Evolutionary conservation across 176 grass and related monocot species (phyloP).

Genomic region (Chrysopogon serrulatus): DNA sequence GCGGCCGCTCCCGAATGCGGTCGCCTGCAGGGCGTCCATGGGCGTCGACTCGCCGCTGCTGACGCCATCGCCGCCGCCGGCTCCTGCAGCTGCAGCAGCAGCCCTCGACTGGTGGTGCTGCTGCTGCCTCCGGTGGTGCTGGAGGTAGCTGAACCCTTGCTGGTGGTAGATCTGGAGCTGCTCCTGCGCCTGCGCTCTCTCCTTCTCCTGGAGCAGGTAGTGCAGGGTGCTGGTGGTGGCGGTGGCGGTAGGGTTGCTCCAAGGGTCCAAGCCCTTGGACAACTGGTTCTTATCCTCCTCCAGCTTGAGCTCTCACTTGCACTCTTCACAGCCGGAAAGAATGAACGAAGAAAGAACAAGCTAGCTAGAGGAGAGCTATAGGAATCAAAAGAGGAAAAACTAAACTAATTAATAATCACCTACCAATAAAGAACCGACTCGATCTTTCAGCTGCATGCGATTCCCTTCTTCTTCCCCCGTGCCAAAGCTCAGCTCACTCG

Average conservation of each 20-base stretch:
- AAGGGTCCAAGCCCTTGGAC: constrained; percentile 70
- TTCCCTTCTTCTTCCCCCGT: constrained; percentile 10
- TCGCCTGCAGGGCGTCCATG: constrained; percentile 47
- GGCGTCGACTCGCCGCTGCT: constrained; percentile 71
- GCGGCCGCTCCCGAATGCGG: constrained; percentile 63
- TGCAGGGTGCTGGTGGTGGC: constrained; percentile 40
- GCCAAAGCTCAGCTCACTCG: constrained; percentile 33
- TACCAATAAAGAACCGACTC: neutral
- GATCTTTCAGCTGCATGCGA: constrained; percentile 24
- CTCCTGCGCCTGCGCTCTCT: constrained; percentile 28
- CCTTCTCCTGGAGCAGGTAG: constrained; percentile 60
- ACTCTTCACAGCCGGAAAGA: constrained; percentile 18
- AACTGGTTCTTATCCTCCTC: constrained; percentile 63
- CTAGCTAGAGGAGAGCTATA: neutral
- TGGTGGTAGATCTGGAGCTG: constrained; percentile 66
- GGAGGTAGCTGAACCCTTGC: constrained; percentile 38
- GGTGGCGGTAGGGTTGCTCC: constrained; percentile 50
- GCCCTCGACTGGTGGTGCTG: neutral
- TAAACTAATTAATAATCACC: neutral
- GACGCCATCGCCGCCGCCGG: constrained; percentile 8
- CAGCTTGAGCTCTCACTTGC: constrained; percentile 46
- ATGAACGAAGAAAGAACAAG: constrained; percentile 17
- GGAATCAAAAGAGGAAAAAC: constrained; percentile 7
- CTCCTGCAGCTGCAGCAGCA: neutral
- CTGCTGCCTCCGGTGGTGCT: constrained; percentile 41